Conservation (phyloP, 345 rosid species). For the Linum usitatissimum region DNA sequence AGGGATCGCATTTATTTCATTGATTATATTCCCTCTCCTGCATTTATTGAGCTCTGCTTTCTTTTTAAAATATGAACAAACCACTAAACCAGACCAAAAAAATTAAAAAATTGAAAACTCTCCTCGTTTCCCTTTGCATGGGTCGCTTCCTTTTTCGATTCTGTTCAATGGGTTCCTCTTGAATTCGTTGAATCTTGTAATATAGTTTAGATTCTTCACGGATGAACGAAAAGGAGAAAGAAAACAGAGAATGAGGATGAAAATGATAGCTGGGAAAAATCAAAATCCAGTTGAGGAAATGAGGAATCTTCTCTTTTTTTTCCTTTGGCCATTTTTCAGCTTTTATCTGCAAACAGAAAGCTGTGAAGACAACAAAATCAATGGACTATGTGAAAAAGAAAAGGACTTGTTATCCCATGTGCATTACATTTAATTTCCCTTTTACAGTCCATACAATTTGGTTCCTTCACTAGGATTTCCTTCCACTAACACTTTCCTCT, state of each 20-base stretch:
- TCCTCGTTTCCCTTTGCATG: not conserved
- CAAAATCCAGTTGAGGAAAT: not conserved
- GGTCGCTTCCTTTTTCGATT: not conserved
- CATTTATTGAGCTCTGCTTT: conserved; percentile 7
- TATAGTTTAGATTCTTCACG: not conserved
- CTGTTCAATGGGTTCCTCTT: not conserved
- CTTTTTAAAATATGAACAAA: not conserved
- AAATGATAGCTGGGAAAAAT: not conserved
- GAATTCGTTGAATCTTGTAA: not conserved
- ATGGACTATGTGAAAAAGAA: conserved; percentile 27
- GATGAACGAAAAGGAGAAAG: not conserved
- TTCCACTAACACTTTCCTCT: conserved; percentile 21
- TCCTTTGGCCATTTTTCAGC: conserved; percentile 21
- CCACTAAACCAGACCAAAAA: too few relatives aligned
- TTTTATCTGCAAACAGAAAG: conserved; percentile 3
- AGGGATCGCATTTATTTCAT: conserved; percentile 13
- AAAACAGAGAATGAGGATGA: not conserved
- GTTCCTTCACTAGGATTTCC: conserved; percentile 3
- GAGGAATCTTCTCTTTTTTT: conserved; percentile 3
- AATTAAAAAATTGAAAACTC: not conserved
- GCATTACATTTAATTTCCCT: conserved; percentile 10
- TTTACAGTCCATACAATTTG: conserved; percentile 28
- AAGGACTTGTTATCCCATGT: conserved; percentile 10
- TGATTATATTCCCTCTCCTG: not conserved
- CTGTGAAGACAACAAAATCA: too few relatives aligned